These are phyloP conservation scores for Saururus chinensis DNA, from an alignment of 164 flowering plant species.

Conservation along the genomic window DNA sequence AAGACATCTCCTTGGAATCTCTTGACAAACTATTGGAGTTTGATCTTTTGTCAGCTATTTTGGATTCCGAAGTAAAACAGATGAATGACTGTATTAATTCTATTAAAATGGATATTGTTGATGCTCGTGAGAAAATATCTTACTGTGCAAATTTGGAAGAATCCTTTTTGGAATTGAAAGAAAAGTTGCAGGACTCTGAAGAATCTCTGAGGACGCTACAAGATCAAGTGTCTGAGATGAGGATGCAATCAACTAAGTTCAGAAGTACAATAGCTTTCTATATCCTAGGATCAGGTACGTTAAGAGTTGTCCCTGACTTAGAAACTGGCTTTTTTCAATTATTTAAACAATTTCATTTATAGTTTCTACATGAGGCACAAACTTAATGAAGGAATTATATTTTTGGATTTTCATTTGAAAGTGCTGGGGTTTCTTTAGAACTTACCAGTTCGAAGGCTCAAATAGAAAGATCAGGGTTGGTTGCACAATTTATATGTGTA, in stretches of 20 bases:
- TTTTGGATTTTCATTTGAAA: too few species aligned
- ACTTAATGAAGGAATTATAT: too few species aligned
- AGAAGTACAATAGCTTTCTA: conserved; percentile 27
- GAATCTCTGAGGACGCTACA: conserved; percentile 51
- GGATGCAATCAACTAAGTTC: conserved; percentile 43
- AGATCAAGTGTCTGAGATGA: conserved; percentile 48
- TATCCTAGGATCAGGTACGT: conserved; percentile 38
- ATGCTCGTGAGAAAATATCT: conserved; percentile 28
- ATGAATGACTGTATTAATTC: conserved; percentile 32
- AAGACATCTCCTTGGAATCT: conserved; percentile 21
- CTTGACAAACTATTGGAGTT: conserved; percentile 51
- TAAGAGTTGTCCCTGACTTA: too few species aligned
- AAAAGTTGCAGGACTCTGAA: conserved; percentile 52
- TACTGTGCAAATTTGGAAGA: conserved; percentile 28
- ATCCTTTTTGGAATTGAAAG: conserved; percentile 27
- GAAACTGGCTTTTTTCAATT: too few species aligned
- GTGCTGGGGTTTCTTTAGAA: too few species aligned
- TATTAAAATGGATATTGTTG: conserved; percentile 37
- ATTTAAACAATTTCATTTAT: too few species aligned
- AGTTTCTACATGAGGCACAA: too few species aligned
- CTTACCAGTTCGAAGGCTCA: too few species aligned
- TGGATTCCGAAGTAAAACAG: conserved; percentile 65
- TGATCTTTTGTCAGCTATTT: conserved; percentile 51
- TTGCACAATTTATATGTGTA: too few species aligned
- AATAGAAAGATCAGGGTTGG: too few species aligned